phyloP scores from a whole-genome alignment of 2,329 filamentous ascomycete species.

The Colletotrichum spaethianum region DNA sequence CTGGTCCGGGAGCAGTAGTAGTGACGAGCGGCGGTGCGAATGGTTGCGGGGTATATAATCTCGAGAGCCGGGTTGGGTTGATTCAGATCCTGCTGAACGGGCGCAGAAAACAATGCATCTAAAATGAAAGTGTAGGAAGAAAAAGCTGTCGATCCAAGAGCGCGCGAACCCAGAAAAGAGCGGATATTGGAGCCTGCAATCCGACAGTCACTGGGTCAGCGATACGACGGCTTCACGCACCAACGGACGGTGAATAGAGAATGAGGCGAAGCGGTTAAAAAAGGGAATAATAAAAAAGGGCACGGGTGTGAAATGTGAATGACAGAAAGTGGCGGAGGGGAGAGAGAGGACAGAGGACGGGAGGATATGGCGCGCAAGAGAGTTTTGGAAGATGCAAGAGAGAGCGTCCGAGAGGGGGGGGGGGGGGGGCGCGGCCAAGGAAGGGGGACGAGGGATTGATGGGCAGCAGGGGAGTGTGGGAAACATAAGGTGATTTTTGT shows the following conservation, averaged over 20 bases:
- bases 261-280: constrained; percentile 35
- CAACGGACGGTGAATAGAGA: constrained; percentile 51
- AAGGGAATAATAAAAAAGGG: constrained; percentile 27
- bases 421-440: background rate
- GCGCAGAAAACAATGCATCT: constrained; percentile 49
- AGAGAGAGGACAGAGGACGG: constrained; percentile 35
- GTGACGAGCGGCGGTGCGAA: constrained; percentile 12
- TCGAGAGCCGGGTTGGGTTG: constrained; percentile 29
- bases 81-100: constrained; percentile 72
- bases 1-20: background rate
- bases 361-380: constrained; percentile 29
- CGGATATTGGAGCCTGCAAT: constrained; percentile 53
- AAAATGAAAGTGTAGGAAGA: constrained; percentile 49
- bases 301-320: constrained; percentile 40
- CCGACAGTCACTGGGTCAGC: constrained; percentile 41
- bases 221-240: constrained; percentile 33
- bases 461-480: constrained; percentile 50
- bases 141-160: constrained; percentile 33
- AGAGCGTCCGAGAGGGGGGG: constrained; percentile 17
- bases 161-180: constrained; percentile 46
- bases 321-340: constrained; percentile 43
- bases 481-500: constrained; percentile 46
- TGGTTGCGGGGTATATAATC: constrained; percentile 31
- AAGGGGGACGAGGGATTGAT: constrained; percentile 35
- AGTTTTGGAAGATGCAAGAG: constrained; percentile 46